A percentile compares a stretch with the other conserved stretches of the same genome.
Evolutionary conservation across 805 yeast species (phyloP).

Genomic region (Sungouiozyma intestinalis): DNA sequence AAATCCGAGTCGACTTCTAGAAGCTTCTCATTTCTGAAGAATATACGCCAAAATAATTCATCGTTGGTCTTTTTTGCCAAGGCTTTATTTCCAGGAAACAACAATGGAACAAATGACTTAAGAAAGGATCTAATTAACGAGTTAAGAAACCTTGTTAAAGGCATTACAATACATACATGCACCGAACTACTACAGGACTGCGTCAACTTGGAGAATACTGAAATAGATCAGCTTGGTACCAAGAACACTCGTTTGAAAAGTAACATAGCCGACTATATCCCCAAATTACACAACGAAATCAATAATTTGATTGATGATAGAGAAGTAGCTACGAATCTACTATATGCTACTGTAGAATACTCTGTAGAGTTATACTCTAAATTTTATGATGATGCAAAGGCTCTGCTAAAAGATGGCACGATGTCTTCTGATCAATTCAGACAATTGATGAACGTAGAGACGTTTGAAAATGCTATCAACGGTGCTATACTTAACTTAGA

Average conservation of each 20-base stretch:
- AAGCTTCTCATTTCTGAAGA: constrained; percentile 59
- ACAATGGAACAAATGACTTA: constrained; percentile 50
- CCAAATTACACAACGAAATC: constrained; percentile 44
- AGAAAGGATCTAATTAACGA: constrained; percentile 62
- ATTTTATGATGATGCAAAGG: constrained; percentile 33
- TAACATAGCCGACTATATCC: constrained; percentile 43
- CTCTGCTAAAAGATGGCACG: constrained; percentile 15
- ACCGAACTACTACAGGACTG: constrained; percentile 40
- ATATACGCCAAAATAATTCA: constrained; percentile 23
- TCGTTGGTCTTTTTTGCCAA: constrained; percentile 8
- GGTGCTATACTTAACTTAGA: neutral
- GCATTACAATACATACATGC: constrained; percentile 51
- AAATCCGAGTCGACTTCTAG: constrained; percentile 29
- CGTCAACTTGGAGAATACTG: constrained; percentile 16
- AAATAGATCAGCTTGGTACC: constrained; percentile 11
- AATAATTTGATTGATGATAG: constrained; percentile 45
- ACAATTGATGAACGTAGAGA: constrained; percentile 55
- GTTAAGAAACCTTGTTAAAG: constrained; percentile 58
- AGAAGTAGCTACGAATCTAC: constrained; percentile 39
- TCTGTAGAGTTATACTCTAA: constrained; percentile 47
- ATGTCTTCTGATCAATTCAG: constrained; percentile 6
- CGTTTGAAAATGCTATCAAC: constrained; percentile 38
- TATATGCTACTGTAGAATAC: constrained; percentile 59
- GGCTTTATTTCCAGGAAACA: constrained; percentile 6
- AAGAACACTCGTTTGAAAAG: constrained; percentile 35